Evolutionary conservation across 2,329 filamentous ascomycete genomes (phyloP).

Genomic region (Madurella fahalii): DNA sequence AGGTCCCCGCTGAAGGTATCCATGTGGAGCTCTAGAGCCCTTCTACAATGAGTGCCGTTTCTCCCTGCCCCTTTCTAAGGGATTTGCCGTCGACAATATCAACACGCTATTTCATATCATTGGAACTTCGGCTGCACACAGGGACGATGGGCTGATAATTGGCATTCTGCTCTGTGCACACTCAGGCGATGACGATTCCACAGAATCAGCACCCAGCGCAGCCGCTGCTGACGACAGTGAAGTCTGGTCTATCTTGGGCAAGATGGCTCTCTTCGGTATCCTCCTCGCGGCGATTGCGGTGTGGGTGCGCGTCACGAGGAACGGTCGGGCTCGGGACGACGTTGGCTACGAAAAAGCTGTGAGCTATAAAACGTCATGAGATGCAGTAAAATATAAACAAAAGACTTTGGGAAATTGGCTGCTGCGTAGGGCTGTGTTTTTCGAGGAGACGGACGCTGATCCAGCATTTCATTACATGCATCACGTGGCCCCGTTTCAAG

Average conservation of each 20-base stretch:
- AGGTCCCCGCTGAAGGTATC: constrained; percentile 87
- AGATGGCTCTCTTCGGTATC: constrained; percentile 47
- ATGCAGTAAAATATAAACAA: neutral
- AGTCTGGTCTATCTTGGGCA: constrained; percentile 44
- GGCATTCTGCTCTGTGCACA: constrained; percentile 25
- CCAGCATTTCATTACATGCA: constrained; percentile 9
- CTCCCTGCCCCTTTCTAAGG: constrained; percentile 5
- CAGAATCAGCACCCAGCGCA: constrained; percentile 37
- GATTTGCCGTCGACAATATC: constrained; percentile 6
- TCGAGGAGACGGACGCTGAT: too few species aligned
- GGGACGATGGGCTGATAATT: constrained; percentile 32
- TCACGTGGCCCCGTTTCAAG: constrained; percentile 16
- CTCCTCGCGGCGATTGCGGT: constrained; percentile 44
- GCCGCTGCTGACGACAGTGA: constrained; percentile 24
- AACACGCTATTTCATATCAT: neutral
- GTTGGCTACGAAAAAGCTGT: constrained; percentile 43
- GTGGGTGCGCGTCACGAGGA: constrained; percentile 42
- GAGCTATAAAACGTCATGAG: neutral
- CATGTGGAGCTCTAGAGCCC: constrained; percentile 72
- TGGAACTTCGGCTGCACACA: neutral
- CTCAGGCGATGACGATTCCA: constrained; percentile 34
- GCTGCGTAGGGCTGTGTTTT: neutral
- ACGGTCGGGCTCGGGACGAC: constrained; percentile 29
- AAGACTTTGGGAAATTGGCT: neutral
- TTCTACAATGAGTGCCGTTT: constrained; percentile 19